Conservation (phyloP, 2,329 filamentous ascomycete genomes). For the Hymenoscyphus infarciens region DNA sequence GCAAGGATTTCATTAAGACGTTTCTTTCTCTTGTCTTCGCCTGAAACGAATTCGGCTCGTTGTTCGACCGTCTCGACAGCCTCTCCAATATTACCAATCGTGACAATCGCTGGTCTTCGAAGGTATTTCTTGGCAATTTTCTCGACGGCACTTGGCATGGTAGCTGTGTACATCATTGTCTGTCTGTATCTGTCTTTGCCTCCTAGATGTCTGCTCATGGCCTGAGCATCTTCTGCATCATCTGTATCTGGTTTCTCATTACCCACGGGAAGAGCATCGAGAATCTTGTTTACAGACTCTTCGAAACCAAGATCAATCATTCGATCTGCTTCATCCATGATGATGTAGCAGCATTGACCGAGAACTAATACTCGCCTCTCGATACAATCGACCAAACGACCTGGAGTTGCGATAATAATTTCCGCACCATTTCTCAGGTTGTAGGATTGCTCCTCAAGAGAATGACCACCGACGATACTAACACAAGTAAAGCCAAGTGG, state of each 20-base stretch:
- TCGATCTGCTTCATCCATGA: slow-evolving; percentile 98
- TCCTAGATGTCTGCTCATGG: slow-evolving; percentile 79
- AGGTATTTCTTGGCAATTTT: slow-evolving; percentile 97
- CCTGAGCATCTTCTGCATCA: slow-evolving; percentile 76
- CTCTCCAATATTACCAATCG: slow-evolving; percentile 90
- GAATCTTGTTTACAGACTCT: slow-evolving; percentile 94
- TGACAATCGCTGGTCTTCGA: slow-evolving; percentile 86
- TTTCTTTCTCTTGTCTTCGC: slow-evolving; percentile 96
- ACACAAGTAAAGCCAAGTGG: slow-evolving; percentile 93
- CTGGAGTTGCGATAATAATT: slow-evolving; percentile 97
- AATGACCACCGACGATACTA: slow-evolving; percentile 96
- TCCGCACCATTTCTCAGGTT: slow-evolving; percentile 89
- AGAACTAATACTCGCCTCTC: slow-evolving; percentile 88
- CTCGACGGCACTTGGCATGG: slow-evolving; percentile 90
- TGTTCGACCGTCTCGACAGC: slow-evolving; percentile 98
- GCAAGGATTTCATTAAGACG: slow-evolving; percentile 85
- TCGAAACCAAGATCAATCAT: slow-evolving; percentile 99
- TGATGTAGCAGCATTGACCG: slow-evolving; percentile 95
- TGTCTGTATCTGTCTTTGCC: slow-evolving; percentile 81
- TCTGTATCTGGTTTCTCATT: slow-evolving; percentile 97
- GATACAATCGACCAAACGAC: slow-evolving; percentile 94
- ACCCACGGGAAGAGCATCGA: slow-evolving; percentile 84
- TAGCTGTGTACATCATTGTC: slow-evolving; percentile 99
- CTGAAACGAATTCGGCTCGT: slow-evolving; percentile 83
- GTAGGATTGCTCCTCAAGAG: slow-evolving; percentile 88